Evolutionary conservation across 495 filamentous ascomycete species (phyloP).

Genomic region (Hypoxylon perforatum): DNA sequence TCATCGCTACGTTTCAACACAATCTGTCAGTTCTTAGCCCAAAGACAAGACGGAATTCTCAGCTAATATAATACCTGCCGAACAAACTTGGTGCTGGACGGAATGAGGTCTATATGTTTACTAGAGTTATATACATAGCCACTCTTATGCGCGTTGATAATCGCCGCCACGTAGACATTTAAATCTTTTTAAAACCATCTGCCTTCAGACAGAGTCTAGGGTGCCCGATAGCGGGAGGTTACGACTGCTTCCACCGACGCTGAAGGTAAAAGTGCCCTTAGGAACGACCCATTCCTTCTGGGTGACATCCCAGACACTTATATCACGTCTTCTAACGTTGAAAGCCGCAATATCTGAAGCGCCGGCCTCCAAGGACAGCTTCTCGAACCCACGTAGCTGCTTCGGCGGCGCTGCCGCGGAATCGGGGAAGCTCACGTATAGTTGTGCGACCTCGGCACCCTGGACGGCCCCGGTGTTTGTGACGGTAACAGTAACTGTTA

Average conservation of each 20-base stretch:
- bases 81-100: too few species aligned
- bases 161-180: not conserved
- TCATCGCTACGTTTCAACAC: too few species aligned
- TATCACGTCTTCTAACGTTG: constrained; percentile 61
- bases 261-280: constrained; percentile 57
- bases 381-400: constrained; percentile 69
- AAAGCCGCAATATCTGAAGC: constrained; percentile 59
- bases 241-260: constrained; percentile 63
- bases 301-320: constrained; percentile 66
- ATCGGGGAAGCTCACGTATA: constrained; percentile 59
- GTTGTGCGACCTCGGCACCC: constrained; percentile 82
- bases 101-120: too few species aligned
- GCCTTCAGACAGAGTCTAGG: constrained; percentile 41
- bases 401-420: constrained; percentile 63
- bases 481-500: constrained; percentile 68
- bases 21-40: too few species aligned
- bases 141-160: too few species aligned
- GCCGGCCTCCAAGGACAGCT: constrained; percentile 61
- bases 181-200: not conserved
- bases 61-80: too few species aligned
- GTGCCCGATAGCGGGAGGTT: constrained; percentile 59
- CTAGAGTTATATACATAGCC: too few species aligned
- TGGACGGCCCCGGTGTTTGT: constrained; percentile 74
- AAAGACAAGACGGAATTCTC: too few species aligned
- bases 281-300: constrained; percentile 65